Base-by-base conservation (phyloP, 2,329 filamentous ascomycete species). In the Diaporthe eres region DNA sequence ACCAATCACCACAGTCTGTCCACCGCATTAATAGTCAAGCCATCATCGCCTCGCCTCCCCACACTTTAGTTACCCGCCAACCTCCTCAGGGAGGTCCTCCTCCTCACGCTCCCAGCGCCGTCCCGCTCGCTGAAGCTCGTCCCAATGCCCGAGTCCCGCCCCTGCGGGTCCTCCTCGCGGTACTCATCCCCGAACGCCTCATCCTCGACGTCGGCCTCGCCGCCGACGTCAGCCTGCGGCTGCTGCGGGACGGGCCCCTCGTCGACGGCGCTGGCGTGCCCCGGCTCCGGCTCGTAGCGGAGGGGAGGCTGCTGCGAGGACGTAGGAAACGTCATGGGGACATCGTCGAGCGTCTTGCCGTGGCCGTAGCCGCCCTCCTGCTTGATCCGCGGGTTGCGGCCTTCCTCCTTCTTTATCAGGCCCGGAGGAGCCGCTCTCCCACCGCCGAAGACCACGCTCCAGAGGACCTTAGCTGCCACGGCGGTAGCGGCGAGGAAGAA, bases 381-480 rank as follows among this genome's bases (percentile, higher is more conserved):
- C 72, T 77, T 77, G 57, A 77, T 57, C 49, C 57, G 25, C 10
- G 71, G 44, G n/a, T 63, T 13, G 8, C 34, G 25, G 19, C 53
- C 22, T 9, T 42, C 28, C 28, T 82, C 82, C 42, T 81, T 81
- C 31, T 77, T 82, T 53, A 82, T 82, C n/a, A 77, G 73, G 58
- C 60, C 71, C 19, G 31, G 74, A 4, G n/a, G 74, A 49, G 65
- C 34, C 34, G 34, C 34, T 34, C 37, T 39, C 10, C 78, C 78
- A 15, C 71, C 58, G 71, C 78, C 37, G 77, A 82, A 47, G 85
- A 85, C 12, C 83, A 86, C 28, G 72, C 81, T 81, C 78, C 94
- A 79, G 0, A 89, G 61, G 2, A 89, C 82, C 93, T 94, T 98
- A 0, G 90, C 92, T 6, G 28, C 71, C 25, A 57, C 37, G 2